Evolutionary conservation across 129 eudicot species (phyloP), one percentile per base, ranked within the genome.

Genomic region (Tanacetum coccineum): DNA sequence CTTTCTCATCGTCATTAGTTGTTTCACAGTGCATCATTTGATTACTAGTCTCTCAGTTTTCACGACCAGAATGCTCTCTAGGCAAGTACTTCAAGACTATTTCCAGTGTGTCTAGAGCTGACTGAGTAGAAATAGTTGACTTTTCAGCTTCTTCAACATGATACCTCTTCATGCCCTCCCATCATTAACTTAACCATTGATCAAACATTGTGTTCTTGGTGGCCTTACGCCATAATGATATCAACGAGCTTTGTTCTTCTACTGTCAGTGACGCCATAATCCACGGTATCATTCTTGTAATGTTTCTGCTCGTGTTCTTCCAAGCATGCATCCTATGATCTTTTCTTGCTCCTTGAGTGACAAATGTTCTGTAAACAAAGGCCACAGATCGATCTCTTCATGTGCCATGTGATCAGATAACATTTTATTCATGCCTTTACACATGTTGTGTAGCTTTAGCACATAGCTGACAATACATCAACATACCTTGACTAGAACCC

Each of bases 171-270:
- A 81, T 81, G 49, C 85, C 96, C 62, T 84, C 98, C 96, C 96
- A 93, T 96, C 98, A 93, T 70, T 86, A 96, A 53, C 81, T 75
- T 62, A 93, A 66, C 96, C 98, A 93, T 61, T 93, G 89, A 75
- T 74, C 74, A 73, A 93, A 93, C 86, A 81, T 93, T 2, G 98
- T 93, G 76, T 80, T 75, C 72, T 77, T 84, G 45, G 96, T 79
- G 69, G 77, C 84, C 51, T 79, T 88, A 47, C 74, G 86, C 98
- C 98, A 93, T 59, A 83, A 52, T 32, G 95, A 83, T 77, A 86
- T 80, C 73, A 88, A 54, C 18, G 83, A 79, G 2, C 80, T 71
- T 55, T 82, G 96, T 78, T 93, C 96, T 51, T 82, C 92, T 13
- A 68, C 70, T 9, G 81, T 86, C 44, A 88, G 72, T 57, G 73